A percentile compares a stretch with the other conserved stretches of the same genome.
phyloP scores from a whole-genome alignment of 306 rosid species.

The Morella rubra region DNA sequence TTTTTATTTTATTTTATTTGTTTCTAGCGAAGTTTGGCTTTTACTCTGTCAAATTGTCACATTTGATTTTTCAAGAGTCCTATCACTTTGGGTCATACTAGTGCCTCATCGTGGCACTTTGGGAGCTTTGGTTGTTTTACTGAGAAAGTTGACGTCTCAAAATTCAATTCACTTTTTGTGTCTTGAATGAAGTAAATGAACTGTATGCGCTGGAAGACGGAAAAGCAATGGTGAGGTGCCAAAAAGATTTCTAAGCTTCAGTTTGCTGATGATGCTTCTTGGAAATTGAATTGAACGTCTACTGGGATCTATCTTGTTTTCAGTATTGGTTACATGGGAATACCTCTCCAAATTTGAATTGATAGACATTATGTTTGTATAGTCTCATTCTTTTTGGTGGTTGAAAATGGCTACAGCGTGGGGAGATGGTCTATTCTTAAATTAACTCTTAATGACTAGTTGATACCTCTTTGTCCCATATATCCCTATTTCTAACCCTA shows the following conservation, averaged over 20 bases:
- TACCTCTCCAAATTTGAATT: background rate
- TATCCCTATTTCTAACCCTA: constrained; percentile 1
- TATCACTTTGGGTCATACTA: background rate
- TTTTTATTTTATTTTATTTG: background rate
- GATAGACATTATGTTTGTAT: background rate
- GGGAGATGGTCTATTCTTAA: background rate
- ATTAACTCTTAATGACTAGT: background rate
- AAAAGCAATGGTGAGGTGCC: background rate
- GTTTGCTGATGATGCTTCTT: background rate
- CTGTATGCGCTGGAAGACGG: background rate
- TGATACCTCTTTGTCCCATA: background rate
- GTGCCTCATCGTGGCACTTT: background rate
- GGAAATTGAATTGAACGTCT: background rate
- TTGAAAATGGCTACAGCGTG: background rate
- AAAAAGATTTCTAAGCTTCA: background rate
- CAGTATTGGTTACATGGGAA: background rate
- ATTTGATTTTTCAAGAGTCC: background rate
- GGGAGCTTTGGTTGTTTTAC: background rate
- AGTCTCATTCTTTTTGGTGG: background rate
- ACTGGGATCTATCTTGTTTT: background rate
- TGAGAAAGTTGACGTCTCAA: background rate
- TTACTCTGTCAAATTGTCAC: background rate
- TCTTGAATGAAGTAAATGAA: background rate
- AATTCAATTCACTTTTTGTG: background rate
- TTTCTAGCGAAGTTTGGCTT: background rate